Conservation (phyloP, 495 filamentous ascomycete genomes). For the Talaromyces stipitatus region DNA sequence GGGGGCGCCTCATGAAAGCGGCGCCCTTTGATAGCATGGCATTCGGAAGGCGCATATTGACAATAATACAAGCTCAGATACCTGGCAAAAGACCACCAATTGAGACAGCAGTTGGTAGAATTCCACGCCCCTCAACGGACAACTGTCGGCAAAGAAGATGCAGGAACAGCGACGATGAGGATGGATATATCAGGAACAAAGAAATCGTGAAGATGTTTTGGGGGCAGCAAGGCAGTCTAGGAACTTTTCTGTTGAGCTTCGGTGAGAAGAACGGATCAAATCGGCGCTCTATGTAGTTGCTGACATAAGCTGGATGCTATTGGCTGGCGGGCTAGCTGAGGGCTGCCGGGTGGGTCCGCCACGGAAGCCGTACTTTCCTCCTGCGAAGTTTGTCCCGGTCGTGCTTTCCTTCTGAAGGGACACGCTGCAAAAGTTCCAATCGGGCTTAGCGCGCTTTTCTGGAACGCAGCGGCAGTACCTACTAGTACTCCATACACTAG, state of each 20-base stretch:
- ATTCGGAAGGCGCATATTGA: conserved; percentile 41
- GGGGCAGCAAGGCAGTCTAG: conserved; percentile 12
- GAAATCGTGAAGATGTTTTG: conserved; percentile 15
- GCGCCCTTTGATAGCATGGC: conserved; percentile 38
- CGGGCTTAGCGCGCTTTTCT: conserved; percentile 1
- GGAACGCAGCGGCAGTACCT: conserved; percentile 7
- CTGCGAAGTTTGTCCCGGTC: not conserved
- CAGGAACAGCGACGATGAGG: conserved; percentile 7
- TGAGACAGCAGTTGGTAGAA: conserved; percentile 18
- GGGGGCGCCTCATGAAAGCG: conserved; percentile 34
- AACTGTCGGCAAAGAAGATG: not conserved
- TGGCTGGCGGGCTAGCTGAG: not conserved
- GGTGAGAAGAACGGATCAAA: conserved; percentile 23
- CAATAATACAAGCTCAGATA: conserved; percentile 40
- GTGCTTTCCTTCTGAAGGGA: conserved; percentile 4
- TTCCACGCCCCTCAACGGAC: not conserved
- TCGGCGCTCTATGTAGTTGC: not conserved
- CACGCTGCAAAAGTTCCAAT: conserved; percentile 11
- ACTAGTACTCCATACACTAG: not conserved
- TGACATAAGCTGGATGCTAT: not conserved
- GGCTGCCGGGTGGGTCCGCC: not conserved
- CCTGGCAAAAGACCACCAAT: conserved; percentile 19
- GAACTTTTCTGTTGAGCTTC: conserved; percentile 43
- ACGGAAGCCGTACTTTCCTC: not conserved
- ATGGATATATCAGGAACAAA: conserved; percentile 17